Base-by-base conservation (phyloP, 495 filamentous ascomycete species). In the Penicillium desertorum region DNA sequence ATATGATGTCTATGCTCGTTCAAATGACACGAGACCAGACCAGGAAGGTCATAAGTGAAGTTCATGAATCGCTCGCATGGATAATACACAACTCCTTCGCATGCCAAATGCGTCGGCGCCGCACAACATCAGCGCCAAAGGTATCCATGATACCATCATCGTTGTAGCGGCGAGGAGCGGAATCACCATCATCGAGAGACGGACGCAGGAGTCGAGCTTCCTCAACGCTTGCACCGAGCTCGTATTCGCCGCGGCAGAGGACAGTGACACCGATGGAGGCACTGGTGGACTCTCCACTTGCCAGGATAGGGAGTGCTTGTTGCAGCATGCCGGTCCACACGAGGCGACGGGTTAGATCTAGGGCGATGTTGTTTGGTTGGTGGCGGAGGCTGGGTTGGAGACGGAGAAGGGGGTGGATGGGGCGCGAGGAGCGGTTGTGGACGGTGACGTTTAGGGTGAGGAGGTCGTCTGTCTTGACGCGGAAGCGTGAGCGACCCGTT, bases 301-400 rank as follows among this genome's bases (percentile, higher is more conserved):
- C 67, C 1, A 96, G 63, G 5, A 83, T 66, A 3, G 84, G 83
- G 0, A 96, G 72, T 1, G 81, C 77, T 56, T 87, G 86, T 70
- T 97, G 92, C 50, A 95, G 68, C 54, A 89, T 83, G 1, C 92
- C 92, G 54, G 89, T 92, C 83, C 90, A 92, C 12, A 87, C 87
- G 14, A 96, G 80, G 49, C 89, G 86, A 62, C 88, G 84, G n/a
- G 86, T 85, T 19, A 96, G 83, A 66, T 97, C 92, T 17, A 96
- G 83, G 16, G 90, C 88, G 14, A 87, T 76, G 63, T 86, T 83
- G 54, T 83, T 81, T 2, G 88, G 83, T 27, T 92, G 86, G 58
- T 92, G 83, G 42, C 86, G 80, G 5, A 96, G 79, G 52, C 84
- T 78, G 0, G 91, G 91, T 69, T 92, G 86, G 9, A 96, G 72